A percentile compares a stretch with the other conserved stretches of the same genome.
phyloP scores from a whole-genome alignment of 164 flowering plant species.

The Stephania japonica region DNA sequence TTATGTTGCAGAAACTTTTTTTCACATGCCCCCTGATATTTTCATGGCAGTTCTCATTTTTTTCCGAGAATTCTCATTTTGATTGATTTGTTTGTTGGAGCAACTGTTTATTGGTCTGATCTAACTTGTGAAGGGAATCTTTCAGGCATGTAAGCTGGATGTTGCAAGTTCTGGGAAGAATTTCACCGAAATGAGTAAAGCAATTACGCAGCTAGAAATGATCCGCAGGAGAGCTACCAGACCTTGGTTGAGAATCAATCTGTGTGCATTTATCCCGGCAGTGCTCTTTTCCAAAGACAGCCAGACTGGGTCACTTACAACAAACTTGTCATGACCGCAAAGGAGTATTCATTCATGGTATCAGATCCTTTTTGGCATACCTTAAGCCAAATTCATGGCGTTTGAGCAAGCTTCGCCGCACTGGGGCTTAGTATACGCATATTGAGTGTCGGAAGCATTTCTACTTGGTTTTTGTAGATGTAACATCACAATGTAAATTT shows the following conservation, averaged over 20 bases:
- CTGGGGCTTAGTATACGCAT: not conserved
- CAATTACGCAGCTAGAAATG: conserved; percentile 74
- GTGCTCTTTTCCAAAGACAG: conserved; percentile 81
- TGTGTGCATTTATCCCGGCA: conserved; percentile 83
- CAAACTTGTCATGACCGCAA: conserved; percentile 90
- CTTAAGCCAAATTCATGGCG: conserved; percentile 94
- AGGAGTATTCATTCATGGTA: conserved; percentile 78
- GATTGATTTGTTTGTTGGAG: not conserved
- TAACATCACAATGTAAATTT: not conserved
- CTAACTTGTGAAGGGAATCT: not conserved
- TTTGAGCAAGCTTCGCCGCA: conserved; percentile 48
- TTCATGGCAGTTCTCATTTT: not conserved
- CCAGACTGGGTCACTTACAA: conserved; percentile 91
- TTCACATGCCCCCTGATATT: too few species aligned
- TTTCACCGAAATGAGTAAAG: conserved; percentile 72
- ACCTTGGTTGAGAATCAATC: conserved; percentile 89
- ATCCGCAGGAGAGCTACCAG: conserved; percentile 80
- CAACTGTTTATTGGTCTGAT: not conserved
- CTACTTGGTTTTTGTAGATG: not conserved
- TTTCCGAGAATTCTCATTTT: too few species aligned
- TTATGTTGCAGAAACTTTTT: too few species aligned
- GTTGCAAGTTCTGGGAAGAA: conserved; percentile 74
- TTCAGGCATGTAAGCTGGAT: conserved; percentile 70
- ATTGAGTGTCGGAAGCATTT: not conserved
- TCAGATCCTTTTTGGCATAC: conserved; percentile 82